Conservation (phyloP, 495 filamentous ascomycete genomes). For the Friedmanniomyces simplex region DNA sequence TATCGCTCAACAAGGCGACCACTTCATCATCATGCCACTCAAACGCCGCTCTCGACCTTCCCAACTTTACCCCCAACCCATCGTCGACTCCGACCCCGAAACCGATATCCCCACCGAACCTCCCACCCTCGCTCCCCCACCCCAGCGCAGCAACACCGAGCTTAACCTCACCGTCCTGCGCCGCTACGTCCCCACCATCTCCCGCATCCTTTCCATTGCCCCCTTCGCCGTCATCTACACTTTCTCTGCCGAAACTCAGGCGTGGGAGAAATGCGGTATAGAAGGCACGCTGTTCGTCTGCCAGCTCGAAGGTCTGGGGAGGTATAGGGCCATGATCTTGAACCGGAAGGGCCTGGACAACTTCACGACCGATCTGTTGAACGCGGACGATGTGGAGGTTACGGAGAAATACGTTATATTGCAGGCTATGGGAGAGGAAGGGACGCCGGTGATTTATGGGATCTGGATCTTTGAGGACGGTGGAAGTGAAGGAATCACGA, state of each 20-base stretch:
- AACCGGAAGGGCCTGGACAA: constrained; percentile 53
- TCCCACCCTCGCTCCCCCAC: constrained; percentile 28
- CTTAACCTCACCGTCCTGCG: constrained; percentile 72
- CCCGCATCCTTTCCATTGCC: constrained; percentile 59
- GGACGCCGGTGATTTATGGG: constrained; percentile 39
- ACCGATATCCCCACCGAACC: constrained; percentile 37
- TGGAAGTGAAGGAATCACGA: background rate
- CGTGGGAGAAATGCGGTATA: constrained; percentile 68
- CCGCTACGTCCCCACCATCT: constrained; percentile 60
- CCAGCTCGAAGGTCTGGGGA: constrained; percentile 27
- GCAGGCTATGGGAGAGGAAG: constrained; percentile 29
- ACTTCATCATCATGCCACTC: constrained; percentile 1
- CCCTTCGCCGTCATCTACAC: constrained; percentile 71
- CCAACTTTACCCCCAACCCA: constrained; percentile 21
- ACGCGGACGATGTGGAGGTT: constrained; percentile 46
- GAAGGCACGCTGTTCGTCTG: constrained; percentile 81
- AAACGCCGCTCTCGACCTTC: constrained; percentile 6
- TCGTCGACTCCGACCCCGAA: constrained; percentile 55
- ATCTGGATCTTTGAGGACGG: constrained; percentile 55
- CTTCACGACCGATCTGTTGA: constrained; percentile 42
- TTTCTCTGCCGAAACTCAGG: constrained; percentile 47
- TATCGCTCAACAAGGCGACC: no score
- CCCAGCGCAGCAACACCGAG: constrained; percentile 59
- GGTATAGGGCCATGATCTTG: constrained; percentile 50
- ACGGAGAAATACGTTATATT: constrained; percentile 53